A percentile compares a stretch with the other conserved stretches of the same genome.
phyloP scores from a whole-genome alignment of 164 flowering plant genomes.

The Tetracentron sinense region DNA sequence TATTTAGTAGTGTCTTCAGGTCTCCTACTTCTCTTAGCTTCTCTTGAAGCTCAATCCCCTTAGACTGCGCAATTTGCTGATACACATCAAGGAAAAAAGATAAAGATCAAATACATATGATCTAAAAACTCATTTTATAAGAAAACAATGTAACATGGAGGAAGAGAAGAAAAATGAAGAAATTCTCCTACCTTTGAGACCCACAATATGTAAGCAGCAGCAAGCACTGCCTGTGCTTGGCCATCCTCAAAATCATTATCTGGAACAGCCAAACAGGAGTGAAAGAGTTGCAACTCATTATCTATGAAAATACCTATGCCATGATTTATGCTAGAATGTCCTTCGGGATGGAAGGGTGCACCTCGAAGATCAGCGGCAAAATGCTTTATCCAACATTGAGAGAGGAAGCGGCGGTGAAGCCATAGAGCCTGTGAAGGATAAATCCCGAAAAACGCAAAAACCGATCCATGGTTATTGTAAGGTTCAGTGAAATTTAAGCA shows the following conservation, averaged over 20 bases:
- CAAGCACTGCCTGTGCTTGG: conserved; percentile 50
- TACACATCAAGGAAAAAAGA: not conserved
- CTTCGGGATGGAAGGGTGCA: conserved; percentile 7
- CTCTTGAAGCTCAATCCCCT: conserved; percentile 20
- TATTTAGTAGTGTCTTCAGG: conserved; percentile 35
- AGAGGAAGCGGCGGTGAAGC: conserved; percentile 93
- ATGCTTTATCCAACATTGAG: conserved; percentile 51
- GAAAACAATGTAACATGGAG: not conserved
- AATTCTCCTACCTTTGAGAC: conserved; percentile 45
- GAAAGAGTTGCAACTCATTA: conserved; percentile 47
- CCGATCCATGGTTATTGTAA: not conserved
- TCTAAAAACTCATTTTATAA: not conserved
- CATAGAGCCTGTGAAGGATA: conserved; percentile 59
- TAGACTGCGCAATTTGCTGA: conserved; percentile 37
- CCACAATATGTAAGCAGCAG: conserved; percentile 71
- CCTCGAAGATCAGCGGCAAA: conserved; percentile 18
- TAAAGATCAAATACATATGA: not conserved
- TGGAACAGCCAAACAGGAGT: conserved; percentile 38
- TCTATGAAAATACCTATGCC: conserved; percentile 32
- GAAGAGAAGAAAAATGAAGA: not conserved
- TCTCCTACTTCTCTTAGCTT: conserved; percentile 32
- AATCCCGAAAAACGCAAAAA: not conserved
- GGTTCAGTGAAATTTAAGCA: not conserved
- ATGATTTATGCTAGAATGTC: not conserved
- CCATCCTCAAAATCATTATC: conserved; percentile 62